A percentile compares a stretch with the other conserved stretches of the same genome.
phyloP scores from a whole-genome alignment of 352 stramenopile species.

The Phytophthora sp. region DNA sequence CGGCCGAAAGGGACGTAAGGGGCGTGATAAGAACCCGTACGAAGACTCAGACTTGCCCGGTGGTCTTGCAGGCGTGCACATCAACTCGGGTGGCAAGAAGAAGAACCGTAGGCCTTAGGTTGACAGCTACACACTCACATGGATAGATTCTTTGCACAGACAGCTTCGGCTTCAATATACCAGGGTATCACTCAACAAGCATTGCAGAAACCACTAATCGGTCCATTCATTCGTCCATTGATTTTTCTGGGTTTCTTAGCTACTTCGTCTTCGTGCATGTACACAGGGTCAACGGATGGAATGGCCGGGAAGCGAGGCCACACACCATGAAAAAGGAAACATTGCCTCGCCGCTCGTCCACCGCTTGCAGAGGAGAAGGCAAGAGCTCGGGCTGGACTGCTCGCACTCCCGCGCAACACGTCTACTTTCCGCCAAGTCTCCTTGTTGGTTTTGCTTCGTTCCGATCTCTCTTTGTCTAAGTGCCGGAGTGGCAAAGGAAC shows the following conservation, averaged over 20 bases:
- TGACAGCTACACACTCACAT: conserved; percentile 1
- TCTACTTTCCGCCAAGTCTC: conserved; percentile 27
- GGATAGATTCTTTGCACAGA: conserved; percentile 18
- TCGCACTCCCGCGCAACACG: conserved; percentile 12
- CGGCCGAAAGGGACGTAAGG: conserved; percentile 97
- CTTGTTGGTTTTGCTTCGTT: conserved; percentile 31
- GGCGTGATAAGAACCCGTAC: conserved; percentile 97
- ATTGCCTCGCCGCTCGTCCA: conserved; percentile 19
- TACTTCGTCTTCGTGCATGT: conserved; percentile 37
- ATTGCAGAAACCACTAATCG: conserved; percentile 7
- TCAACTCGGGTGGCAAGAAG: conserved; percentile 82
- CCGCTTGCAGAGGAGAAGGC: conserved; percentile 23
- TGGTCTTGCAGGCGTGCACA: conserved; percentile 55
- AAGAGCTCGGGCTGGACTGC: conserved; percentile 1
- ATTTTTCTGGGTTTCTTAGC: conserved; percentile 40
- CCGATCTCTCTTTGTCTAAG: conserved; percentile 41
- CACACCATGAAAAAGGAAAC: conserved; percentile 45
- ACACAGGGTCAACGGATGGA: conserved; percentile 29
- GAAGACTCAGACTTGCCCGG: conserved; percentile 82
- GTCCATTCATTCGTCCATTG: conserved; percentile 42
- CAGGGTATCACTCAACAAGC: background rate
- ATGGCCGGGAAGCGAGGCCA: conserved; percentile 17
- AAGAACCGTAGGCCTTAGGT: conserved; percentile 56
- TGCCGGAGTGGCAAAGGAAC: conserved; percentile 27
- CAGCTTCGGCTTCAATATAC: background rate